phyloP scores from a whole-genome alignment of 1,139 yeast species.

The Citeromyces siamensis region DNA sequence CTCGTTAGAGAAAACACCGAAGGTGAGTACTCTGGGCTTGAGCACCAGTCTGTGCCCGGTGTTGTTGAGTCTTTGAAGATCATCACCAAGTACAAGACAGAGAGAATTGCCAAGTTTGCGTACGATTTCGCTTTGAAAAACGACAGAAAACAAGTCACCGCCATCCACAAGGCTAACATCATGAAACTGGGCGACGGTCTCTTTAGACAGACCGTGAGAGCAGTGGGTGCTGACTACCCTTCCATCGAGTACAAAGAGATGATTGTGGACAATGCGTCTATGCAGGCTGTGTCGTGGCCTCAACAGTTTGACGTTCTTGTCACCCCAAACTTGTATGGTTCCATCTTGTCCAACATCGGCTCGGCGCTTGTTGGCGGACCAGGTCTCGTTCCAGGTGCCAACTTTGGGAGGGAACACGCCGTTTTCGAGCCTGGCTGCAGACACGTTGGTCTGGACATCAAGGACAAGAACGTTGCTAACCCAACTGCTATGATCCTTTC shows the following conservation, averaged over 20 bases:
- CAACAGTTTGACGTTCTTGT: conserved; percentile 71
- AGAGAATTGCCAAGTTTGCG: conserved; percentile 92
- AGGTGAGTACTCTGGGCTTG: conserved; percentile 99
- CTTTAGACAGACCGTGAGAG: conserved; percentile 85
- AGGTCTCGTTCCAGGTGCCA: conserved; percentile 97
- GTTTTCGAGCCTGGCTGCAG: conserved; percentile 99
- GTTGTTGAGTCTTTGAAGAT: conserved; percentile 96
- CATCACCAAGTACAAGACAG: conserved; percentile 93
- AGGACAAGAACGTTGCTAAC: conserved; percentile 96
- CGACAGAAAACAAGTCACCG: conserved; percentile 81
- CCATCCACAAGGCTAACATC: conserved; percentile 96
- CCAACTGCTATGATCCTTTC: conserved; percentile 95
- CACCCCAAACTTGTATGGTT: conserved; percentile 99
- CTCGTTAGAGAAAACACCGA: conserved; percentile 97
- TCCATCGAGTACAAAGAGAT: conserved; percentile 70
- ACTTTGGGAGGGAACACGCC: conserved; percentile 96
- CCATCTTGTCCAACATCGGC: conserved; percentile 92
- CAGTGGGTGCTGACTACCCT: conserved; percentile 85
- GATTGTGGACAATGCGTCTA: conserved; percentile 90
- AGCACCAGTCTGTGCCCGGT: conserved; percentile 96
- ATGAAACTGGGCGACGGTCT: conserved; percentile 98
- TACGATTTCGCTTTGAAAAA: conserved; percentile 90
- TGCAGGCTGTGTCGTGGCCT: conserved; percentile 85
- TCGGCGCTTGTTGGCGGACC: conserved; percentile 97
- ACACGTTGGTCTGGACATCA: conserved; percentile 98